phyloP scores from a whole-genome alignment of 331 rosid genomes.

The Malus hybrid region DNA sequence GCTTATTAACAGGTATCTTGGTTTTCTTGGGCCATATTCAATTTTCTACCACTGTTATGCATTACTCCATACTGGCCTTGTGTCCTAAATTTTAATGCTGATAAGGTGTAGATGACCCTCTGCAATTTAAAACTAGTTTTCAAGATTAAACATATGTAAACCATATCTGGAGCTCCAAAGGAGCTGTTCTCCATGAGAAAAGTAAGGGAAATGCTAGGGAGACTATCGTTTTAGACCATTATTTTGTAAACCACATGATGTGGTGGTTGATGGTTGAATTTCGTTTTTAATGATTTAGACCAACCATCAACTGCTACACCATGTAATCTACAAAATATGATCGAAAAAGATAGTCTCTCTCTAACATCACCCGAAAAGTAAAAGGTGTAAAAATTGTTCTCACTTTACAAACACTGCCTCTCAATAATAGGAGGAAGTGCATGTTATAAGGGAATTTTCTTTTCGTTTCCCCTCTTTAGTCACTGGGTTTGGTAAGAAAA shows the following conservation, averaged over 20 bases:
- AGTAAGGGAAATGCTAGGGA: neutral
- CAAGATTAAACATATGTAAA: neutral
- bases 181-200: neutral
- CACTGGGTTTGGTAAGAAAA: neutral
- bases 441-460: neutral
- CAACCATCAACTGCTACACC: too few species aligned
- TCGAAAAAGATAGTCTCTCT: too few species aligned
- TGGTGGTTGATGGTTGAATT: too few species aligned
- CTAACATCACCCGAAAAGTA: neutral
- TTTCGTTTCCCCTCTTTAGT: too few species aligned
- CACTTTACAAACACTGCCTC: neutral
- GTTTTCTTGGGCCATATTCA: conserved; percentile 5
- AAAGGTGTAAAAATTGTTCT: neutral
- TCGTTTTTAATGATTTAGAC: too few species aligned
- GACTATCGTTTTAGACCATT: too few species aligned
- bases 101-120: neutral
- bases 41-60: neutral
- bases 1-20: conserved; percentile 66
- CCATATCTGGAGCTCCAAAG: neutral
- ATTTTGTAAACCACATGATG: too few species aligned
- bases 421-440: neutral
- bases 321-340: too few species aligned
- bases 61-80: neutral
- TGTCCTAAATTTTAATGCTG: neutral
- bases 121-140: neutral